These are phyloP conservation scores for Triticum timopheevii DNA, from an alignment of 176 grass and related monocot genomes.

Conservation along the genomic window DNA sequence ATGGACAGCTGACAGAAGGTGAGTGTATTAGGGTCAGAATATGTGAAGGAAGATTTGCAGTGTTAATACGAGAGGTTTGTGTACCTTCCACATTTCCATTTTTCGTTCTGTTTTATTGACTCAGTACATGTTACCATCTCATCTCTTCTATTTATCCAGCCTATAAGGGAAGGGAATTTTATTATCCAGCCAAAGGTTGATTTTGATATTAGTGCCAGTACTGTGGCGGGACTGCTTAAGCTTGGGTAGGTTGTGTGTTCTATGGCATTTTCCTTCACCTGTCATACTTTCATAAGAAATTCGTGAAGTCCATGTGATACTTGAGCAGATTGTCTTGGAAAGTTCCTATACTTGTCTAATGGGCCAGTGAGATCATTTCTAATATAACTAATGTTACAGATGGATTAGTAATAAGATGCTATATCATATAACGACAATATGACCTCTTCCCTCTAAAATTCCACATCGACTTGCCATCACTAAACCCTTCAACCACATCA, in stretches of 20 bases:
- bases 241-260: constrained; percentile 67
- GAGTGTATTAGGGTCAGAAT: constrained; percentile 98
- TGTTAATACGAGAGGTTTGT: constrained; percentile 91
- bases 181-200: constrained; percentile 99
- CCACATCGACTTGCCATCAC: not conserved
- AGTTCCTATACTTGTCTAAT: constrained; percentile 5
- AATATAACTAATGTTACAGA: not conserved
- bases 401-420: constrained; percentile 1
- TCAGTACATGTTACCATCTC: constrained; percentile 9
- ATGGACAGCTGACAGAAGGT: constrained; percentile 75
- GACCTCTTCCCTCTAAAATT: not conserved
- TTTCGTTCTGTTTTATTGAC: constrained; percentile 28
- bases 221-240: constrained; percentile 95
- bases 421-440: not conserved
- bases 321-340: not conserved
- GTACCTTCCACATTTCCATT: constrained; percentile 4
- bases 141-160: constrained; percentile 51
- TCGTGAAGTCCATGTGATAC: not conserved
- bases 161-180: constrained; percentile 95
- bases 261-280: not conserved
- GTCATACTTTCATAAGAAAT: not conserved
- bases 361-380: not conserved
- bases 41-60: constrained; percentile 99
- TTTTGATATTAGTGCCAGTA: constrained; percentile 98
- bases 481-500: not conserved